phyloP scores from a whole-genome alignment of 2,329 filamentous ascomycete species.

The Paraphoma sp. region DNA sequence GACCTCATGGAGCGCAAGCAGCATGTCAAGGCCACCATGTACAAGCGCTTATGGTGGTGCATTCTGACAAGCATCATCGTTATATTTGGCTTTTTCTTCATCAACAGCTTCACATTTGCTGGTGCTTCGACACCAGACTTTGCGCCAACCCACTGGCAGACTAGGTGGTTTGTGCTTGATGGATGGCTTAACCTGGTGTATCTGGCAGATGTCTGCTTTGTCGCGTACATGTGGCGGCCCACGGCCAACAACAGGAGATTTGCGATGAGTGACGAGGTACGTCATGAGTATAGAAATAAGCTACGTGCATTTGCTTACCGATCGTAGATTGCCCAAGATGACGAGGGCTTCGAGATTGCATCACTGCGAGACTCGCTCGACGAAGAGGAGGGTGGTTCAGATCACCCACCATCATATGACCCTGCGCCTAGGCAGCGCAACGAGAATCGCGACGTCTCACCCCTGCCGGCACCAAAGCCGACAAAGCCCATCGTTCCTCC shows the following conservation, averaged over 20 bases:
- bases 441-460: conserved; percentile 49
- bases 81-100: conserved; percentile 98
- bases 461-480: conserved; percentile 60
- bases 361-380: conserved; percentile 82
- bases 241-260: conserved; percentile 97
- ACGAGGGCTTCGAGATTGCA: conserved; percentile 96
- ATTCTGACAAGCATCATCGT: conserved; percentile 91
- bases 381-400: conserved; percentile 61
- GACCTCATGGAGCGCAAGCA: conserved; percentile 95
- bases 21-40: conserved; percentile 92
- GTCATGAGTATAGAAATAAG: conserved; percentile 16
- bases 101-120: conserved; percentile 95
- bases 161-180: conserved; percentile 94
- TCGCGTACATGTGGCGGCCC: conserved; percentile 95
- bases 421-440: conserved; percentile 40
- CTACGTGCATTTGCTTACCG: conserved; percentile 35
- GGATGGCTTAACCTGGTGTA: conserved; percentile 98
- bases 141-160: conserved; percentile 96
- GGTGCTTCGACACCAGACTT: conserved; percentile 85
- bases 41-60: conserved; percentile 98
- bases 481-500: conserved; percentile 58
- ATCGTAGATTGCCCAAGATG: conserved; percentile 84
- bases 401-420: conserved; percentile 50
- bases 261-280: conserved; percentile 95
- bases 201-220: conserved; percentile 87